These are phyloP conservation scores for Diaporthe aspalathi DNA, from an alignment of 2,329 filamentous ascomycete genomes.

Conservation along the genomic window DNA sequence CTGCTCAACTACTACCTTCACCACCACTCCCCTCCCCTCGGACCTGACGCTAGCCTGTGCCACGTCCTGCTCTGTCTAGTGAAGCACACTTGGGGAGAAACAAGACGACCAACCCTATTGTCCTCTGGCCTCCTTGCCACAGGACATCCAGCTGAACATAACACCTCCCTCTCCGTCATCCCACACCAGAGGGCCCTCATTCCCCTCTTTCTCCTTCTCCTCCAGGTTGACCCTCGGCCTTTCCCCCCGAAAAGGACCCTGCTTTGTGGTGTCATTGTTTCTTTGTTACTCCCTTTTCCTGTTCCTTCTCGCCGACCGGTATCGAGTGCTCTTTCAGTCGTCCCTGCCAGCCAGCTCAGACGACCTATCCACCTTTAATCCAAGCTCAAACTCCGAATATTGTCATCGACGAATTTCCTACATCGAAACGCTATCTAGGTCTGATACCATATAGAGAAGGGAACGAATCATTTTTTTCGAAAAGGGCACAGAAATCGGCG, in stretches of 20 bases:
- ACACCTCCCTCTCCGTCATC: slow-evolving; percentile 31
- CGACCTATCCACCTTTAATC: slow-evolving; percentile 39
- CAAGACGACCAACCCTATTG: slow-evolving; percentile 12
- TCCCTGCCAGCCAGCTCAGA: slow-evolving; percentile 39
- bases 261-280: slow-evolving; percentile 44
- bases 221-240: slow-evolving; percentile 70
- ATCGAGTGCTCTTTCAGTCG: slow-evolving; percentile 39
- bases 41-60: slow-evolving; percentile 40
- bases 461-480: slow-evolving; percentile 31
- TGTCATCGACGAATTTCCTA: slow-evolving; percentile 35
- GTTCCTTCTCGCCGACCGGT: slow-evolving; percentile 39
- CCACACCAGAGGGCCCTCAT: slow-evolving; percentile 31
- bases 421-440: slow-evolving; percentile 33
- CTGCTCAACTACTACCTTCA: slow-evolving; percentile 35
- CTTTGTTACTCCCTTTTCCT: slow-evolving; percentile 41
- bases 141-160: slow-evolving; percentile 26
- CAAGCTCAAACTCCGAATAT: slow-evolving; percentile 30
- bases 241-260: slow-evolving; percentile 41
- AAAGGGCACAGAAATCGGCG: slow-evolving; percentile 26
- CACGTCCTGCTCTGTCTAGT: slow-evolving; percentile 38
- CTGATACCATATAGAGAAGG: slow-evolving; percentile 39
- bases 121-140: slow-evolving; percentile 15
- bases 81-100: slow-evolving; percentile 20
- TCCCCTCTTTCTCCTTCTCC: slow-evolving; percentile 55
- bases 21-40: slow-evolving; percentile 33